Percentiles rank a stretch among this genome's conserved stretches.
Evolutionary conservation across 192 early-diverging fungal genomes (phyloP).

Genomic region (Coemansia sp.): DNA sequence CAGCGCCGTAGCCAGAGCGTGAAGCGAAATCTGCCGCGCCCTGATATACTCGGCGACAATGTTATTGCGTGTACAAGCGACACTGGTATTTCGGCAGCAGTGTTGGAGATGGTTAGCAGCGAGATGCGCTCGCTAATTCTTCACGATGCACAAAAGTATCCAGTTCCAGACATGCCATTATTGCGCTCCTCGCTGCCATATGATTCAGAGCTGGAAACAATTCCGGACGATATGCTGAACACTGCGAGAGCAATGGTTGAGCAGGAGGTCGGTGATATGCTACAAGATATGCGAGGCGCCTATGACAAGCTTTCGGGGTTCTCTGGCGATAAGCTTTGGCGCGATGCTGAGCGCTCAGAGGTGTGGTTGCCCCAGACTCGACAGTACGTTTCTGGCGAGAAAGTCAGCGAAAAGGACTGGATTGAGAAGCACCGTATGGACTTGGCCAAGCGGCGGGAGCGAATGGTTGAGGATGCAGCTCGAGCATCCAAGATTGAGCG

Average conservation of each 20-base stretch:
- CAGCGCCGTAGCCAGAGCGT: conserved; percentile 72
- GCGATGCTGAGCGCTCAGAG: conserved; percentile 13
- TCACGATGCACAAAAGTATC: conserved; percentile 72
- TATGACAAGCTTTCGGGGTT: conserved; percentile 15
- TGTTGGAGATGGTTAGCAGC: conserved; percentile 62
- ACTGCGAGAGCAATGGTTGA: conserved; percentile 60
- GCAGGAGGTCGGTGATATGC: conserved; percentile 43
- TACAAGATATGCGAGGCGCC: conserved; percentile 5
- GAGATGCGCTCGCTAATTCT: conserved; percentile 73
- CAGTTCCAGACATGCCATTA: conserved; percentile 62
- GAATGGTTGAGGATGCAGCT: conserved; percentile 72
- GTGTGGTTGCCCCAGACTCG: conserved; percentile 31
- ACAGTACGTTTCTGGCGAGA: not conserved
- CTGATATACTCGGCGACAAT: conserved; percentile 33
- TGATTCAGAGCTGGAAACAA: conserved; percentile 36
- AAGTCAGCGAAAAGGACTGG: conserved; percentile 13
- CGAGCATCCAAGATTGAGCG: conserved; percentile 86
- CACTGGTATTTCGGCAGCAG: conserved; percentile 28
- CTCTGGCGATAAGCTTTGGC: conserved; percentile 36
- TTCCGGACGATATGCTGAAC: conserved; percentile 62
- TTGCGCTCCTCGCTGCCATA: conserved; percentile 31
- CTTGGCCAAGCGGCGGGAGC: conserved; percentile 52
- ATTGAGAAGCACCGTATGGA: conserved; percentile 36
- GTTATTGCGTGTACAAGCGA: conserved; percentile 18
- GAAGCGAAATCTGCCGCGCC: conserved; percentile 76